Percentiles rank a stretch among this genome's conserved stretches.
phyloP scores from a whole-genome alignment of 441 rosid species.

The Rhodomyrtus psidioides region DNA sequence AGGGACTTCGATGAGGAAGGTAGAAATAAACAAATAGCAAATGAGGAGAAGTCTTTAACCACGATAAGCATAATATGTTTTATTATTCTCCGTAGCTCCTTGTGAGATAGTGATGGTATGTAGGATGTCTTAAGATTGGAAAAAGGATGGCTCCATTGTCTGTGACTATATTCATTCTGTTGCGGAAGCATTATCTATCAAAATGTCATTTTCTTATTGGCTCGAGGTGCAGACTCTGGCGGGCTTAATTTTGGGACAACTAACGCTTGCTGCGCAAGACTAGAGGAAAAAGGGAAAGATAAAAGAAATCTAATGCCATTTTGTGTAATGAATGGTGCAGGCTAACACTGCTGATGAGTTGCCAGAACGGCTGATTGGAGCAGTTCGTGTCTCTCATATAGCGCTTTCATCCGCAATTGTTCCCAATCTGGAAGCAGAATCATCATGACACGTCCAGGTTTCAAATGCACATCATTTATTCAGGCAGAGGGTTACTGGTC shows the following conservation, averaged over 20 bases:
- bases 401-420: slow-evolving; percentile 82
- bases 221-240: not conserved
- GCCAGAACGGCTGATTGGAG: slow-evolving; percentile 87
- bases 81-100: not conserved
- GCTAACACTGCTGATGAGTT: slow-evolving; percentile 82
- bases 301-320: not conserved
- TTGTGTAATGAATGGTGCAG: slow-evolving; percentile 16
- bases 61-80: not conserved
- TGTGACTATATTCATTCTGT: not conserved
- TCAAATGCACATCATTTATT: slow-evolving; percentile 13
- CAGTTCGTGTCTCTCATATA: slow-evolving; percentile 84
- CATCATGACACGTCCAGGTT: slow-evolving; percentile 23
- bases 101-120: not conserved
- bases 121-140: not conserved
- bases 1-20: not conserved
- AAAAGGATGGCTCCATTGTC: not conserved
- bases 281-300: not conserved
- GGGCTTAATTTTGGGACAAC: not conserved
- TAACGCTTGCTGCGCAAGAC: not conserved
- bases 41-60: not conserved
- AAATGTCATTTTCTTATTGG: not conserved
- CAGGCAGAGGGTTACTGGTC: not conserved
- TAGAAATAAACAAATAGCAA: not conserved
- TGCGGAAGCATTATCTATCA: not conserved
- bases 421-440: slow-evolving; percentile 57